Evolutionary conservation across 768 basidiomycete genomes (phyloP).

Genomic region (Lentinus brumalis): DNA sequence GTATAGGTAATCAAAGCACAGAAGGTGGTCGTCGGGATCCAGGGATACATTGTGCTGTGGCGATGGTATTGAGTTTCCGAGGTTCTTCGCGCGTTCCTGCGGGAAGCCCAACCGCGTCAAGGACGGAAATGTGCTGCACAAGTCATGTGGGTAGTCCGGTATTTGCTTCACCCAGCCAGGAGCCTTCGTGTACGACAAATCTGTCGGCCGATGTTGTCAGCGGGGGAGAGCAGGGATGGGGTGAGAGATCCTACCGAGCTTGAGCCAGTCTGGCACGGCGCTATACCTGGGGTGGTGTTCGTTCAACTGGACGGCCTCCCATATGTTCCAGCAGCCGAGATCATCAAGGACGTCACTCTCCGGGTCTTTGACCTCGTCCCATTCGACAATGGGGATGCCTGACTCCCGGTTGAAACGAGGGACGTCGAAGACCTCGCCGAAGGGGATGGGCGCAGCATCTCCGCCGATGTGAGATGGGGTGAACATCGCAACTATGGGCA

Average conservation of each 20-base stretch:
- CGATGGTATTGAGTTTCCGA: conserved; percentile 30
- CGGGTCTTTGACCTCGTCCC: conserved; percentile 44
- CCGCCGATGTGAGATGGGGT: conserved; percentile 41
- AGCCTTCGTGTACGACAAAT: conserved; percentile 39
- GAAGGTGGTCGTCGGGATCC: conserved; percentile 40
- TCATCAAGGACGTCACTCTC: conserved; percentile 34
- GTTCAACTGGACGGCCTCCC: conserved; percentile 37
- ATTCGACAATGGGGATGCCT: conserved; percentile 42
- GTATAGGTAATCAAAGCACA: conserved; percentile 45
- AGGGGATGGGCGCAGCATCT: conserved; percentile 34
- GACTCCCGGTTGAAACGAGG: conserved; percentile 38
- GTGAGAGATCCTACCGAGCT: conserved; percentile 30
- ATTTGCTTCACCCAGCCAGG: conserved; percentile 36
- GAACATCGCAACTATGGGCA: conserved; percentile 44
- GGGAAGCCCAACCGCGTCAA: conserved; percentile 37
- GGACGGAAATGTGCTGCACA: conserved; percentile 34
- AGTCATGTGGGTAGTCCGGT: conserved; percentile 34
- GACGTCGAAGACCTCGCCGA: conserved; percentile 47
- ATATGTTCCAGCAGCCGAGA: conserved; percentile 46
- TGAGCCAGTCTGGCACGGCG: conserved; percentile 27
- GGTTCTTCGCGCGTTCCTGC: conserved; percentile 29
- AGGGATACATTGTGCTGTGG: conserved; percentile 26
- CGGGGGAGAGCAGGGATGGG: neutral
- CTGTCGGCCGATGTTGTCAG: conserved; percentile 21
- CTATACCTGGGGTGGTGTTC: conserved; percentile 31